A percentile compares a stretch with the other conserved stretches of the same genome.
Conservation (phyloP, 2,329 filamentous ascomycete species). For the Claviceps sp. region DNA sequence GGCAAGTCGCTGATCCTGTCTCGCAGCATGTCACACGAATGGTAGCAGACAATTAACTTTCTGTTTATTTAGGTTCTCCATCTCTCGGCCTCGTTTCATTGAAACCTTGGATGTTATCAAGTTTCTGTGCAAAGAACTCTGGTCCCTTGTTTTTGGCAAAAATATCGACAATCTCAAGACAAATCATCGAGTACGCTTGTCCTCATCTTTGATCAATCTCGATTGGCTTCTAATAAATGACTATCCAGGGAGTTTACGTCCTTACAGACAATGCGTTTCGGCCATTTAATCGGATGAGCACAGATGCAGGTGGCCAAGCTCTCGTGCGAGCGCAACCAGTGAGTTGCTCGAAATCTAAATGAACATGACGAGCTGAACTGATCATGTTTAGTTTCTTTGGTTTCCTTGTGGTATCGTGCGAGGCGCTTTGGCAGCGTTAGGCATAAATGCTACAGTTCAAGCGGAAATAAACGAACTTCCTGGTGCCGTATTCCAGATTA, state of each 20-base stretch:
- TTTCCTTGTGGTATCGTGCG: conserved; percentile 90
- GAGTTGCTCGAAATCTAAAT: conserved; percentile 22
- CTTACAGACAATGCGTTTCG: conserved; percentile 87
- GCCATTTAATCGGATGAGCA: conserved; percentile 80
- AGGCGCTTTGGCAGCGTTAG: conserved; percentile 82
- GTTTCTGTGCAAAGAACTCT: conserved; percentile 96
- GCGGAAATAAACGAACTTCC: conserved; percentile 83
- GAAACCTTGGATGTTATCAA: conserved; percentile 95
- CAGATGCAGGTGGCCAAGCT: conserved; percentile 61
- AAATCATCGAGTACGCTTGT: conserved; percentile 64
- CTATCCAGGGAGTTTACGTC: conserved; percentile 72
- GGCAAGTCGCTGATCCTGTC: conserved; percentile 38
- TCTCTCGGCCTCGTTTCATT: conserved; percentile 74
- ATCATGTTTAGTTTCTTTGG: conserved; percentile 62
- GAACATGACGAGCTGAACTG: not conserved
- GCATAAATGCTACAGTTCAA: conserved; percentile 81
- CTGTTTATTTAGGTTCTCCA: conserved; percentile 49
- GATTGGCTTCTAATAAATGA: not conserved
- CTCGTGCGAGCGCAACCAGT: conserved; percentile 68
- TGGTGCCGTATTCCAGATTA: conserved; percentile 88
- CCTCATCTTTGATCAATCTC: not conserved
- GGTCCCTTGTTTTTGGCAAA: conserved; percentile 88
- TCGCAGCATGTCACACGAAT: not conserved
- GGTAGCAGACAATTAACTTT: not conserved
- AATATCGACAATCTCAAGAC: conserved; percentile 98